Evolutionary conservation across 805 yeast species (phyloP), one percentile per base, ranked within the genome.

Genomic region (Metschnikowia gelsemii): DNA sequence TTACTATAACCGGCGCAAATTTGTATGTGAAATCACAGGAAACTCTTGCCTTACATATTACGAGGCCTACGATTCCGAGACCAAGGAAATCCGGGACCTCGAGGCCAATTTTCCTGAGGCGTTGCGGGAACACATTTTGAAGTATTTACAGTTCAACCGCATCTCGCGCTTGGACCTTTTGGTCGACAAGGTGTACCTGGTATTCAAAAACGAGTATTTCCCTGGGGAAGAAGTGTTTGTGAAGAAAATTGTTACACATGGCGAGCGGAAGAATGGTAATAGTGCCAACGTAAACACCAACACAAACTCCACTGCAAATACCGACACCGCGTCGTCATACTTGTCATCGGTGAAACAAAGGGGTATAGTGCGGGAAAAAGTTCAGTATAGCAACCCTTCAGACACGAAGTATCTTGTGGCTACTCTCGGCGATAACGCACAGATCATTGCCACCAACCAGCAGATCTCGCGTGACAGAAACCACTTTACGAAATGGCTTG

Each of bases 11-110:
- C 72, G 77, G 37, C 80, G 80, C 51, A 86, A 87, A 60, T 93
- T 93, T 64, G 93, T 89, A 9, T 93, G 98, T 67, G 99, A 93
- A 64, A 84, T 91, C 35, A 87, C 97, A 0, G 99, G 99, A 11
- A 87, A 88, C 55, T 84, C 96, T 13, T 84, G 95, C 55, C 73
- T 91, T 43, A 87, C 96, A 0, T 93, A 78, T 60, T 90, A 90
- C 60, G 95, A 93, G 56, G 99, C 98, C 0, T 72, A 79, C 32
- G 79, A 80, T 40, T 80, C 85, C 45, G 99, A 91, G 65, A 75
- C 45, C 35, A 62, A 56, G 43, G 79, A 56, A 55, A 71, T 76
- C 48, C 69, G 66, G 40, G 79, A 77, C 47, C 88, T 91, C 38
- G 95, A 89, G 55, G 70, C 75, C 41, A 76, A 78, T 56, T 93